Conservation (phyloP, 805 yeast genomes). For the Ogataea nitratoaversa region DNA sequence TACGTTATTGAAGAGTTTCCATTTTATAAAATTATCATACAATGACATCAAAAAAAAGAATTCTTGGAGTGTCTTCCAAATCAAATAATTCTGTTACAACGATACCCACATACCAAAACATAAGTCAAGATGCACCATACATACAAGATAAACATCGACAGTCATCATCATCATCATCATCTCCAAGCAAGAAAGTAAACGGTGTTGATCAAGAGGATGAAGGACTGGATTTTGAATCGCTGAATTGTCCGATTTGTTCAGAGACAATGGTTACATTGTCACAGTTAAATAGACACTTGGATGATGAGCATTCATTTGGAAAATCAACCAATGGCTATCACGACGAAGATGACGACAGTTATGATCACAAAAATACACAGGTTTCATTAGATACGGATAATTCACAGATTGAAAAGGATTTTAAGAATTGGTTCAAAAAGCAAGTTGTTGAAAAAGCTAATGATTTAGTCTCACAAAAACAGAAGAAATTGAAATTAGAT, state of each 20-base stretch:
- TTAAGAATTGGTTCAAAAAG: slow-evolving; percentile 41
- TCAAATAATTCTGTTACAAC: no score
- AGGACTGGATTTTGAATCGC: slow-evolving; percentile 1
- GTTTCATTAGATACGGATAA: slow-evolving; percentile 1
- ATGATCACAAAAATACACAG: background rate
- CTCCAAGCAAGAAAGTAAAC: background rate
- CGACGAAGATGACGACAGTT: background rate
- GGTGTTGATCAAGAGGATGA: background rate
- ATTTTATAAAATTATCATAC: no score
- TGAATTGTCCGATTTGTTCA: slow-evolving; percentile 66
- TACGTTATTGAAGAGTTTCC: no score
- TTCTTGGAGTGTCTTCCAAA: slow-evolving; percentile 1
- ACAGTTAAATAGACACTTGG: slow-evolving; percentile 67
- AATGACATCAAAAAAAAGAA: slow-evolving; percentile 4
- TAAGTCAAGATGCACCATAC: no score
- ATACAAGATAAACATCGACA: no score
- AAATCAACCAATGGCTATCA: background rate
- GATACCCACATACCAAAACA: no score
- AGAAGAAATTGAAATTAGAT: slow-evolving; percentile 43
- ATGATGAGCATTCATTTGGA: slow-evolving; percentile 51
- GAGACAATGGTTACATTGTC: slow-evolving; percentile 49
- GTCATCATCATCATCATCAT: background rate
- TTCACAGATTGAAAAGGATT: slow-evolving; percentile 29
- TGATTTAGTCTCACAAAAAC: slow-evolving; percentile 29
- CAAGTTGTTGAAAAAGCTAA: slow-evolving; percentile 35